phyloP scores from a whole-genome alignment of 106 monocot genomes.

The Platanthera zijinensis region DNA sequence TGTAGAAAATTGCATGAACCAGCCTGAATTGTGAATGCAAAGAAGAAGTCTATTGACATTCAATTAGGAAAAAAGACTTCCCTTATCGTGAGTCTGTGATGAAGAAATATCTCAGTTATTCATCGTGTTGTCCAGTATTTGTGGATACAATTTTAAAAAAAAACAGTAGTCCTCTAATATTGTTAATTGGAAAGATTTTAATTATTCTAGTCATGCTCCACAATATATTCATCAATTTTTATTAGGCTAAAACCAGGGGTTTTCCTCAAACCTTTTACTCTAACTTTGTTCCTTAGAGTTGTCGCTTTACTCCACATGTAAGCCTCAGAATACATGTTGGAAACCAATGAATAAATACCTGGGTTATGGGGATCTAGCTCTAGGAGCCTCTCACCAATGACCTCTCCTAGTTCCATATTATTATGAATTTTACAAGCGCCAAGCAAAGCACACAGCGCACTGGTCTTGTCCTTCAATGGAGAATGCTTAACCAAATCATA shows the following conservation, averaged over 20 bases:
- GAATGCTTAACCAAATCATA: constrained; percentile 26
- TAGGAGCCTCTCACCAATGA: constrained; percentile 31
- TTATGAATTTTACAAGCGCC: constrained; percentile 47
- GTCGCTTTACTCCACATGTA: constrained; percentile 43
- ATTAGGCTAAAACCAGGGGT: constrained; percentile 34
- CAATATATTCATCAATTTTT: constrained; percentile 3
- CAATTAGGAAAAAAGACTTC: neutral
- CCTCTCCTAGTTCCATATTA: constrained; percentile 36
- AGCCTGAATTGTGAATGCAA: neutral
- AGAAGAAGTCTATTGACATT: neutral
- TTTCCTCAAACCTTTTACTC: constrained; percentile 28
- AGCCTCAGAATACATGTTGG: constrained; percentile 32
- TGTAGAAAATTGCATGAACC: neutral
- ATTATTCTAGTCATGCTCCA: neutral
- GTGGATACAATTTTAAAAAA: neutral
- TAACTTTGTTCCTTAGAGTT: constrained; percentile 18
- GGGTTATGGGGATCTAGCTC: constrained; percentile 29
- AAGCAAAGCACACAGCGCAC: constrained; percentile 39
- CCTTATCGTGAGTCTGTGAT: neutral
- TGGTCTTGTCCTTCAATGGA: constrained; percentile 17
- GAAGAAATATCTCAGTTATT: neutral
- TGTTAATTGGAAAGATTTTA: neutral
- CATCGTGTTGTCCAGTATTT: neutral
- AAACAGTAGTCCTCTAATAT: neutral
- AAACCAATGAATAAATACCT: constrained; percentile 33